Conservation (phyloP, 2,329 filamentous ascomycete genomes). For the Alternaria consortialis region DNA sequence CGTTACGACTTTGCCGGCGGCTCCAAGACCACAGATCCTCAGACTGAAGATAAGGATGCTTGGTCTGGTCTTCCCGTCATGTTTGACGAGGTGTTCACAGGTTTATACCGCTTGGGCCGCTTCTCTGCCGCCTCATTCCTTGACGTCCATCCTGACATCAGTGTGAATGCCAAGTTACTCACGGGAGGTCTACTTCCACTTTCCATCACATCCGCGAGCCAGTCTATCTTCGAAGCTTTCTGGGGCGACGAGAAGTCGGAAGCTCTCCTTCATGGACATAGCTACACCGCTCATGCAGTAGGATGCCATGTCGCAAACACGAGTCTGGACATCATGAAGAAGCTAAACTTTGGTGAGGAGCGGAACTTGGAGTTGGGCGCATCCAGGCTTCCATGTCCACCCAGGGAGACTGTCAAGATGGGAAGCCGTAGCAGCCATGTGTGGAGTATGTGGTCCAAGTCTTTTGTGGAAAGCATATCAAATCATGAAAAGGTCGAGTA, state of each 20-base stretch:
- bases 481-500: conserved; percentile 65
- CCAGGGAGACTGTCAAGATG: not conserved
- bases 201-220: conserved; percentile 77
- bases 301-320: conserved; percentile 81
- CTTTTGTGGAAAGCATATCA: conserved; percentile 69
- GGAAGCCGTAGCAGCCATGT: conserved; percentile 22
- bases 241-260: conserved; percentile 77
- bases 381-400: conserved; percentile 5
- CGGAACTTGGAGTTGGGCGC: not conserved
- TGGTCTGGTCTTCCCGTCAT: conserved; percentile 82
- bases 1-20: conserved; percentile 62
- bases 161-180: conserved; percentile 83
- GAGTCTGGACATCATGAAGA: conserved; percentile 66
- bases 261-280: conserved; percentile 83
- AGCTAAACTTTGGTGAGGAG: conserved; percentile 3
- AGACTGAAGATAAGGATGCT: conserved; percentile 24
- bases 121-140: conserved; percentile 76
- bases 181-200: conserved; percentile 83
- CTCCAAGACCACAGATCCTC: not conserved
- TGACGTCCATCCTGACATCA: conserved; percentile 73
- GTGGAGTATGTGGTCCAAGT: conserved; percentile 77
- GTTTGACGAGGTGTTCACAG: conserved; percentile 89
- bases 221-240: conserved; percentile 77
- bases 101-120: conserved; percentile 80
- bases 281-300: conserved; percentile 84